These are phyloP conservation scores for Wallacemonas rigidus DNA, from an alignment of 208 protist genomes.

Conservation along the genomic window DNA sequence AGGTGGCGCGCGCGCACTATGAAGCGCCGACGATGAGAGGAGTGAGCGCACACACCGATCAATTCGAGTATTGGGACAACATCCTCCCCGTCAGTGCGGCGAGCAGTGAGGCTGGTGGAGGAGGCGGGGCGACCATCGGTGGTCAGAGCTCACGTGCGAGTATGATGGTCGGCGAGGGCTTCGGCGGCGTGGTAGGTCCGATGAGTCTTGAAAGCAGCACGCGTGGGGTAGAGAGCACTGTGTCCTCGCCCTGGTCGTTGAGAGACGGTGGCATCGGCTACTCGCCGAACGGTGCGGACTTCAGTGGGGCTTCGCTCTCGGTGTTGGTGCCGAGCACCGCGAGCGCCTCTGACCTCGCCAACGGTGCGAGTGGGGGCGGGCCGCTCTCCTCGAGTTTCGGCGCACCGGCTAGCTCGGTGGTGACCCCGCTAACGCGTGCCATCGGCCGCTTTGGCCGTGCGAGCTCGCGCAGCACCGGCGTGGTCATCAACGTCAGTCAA, in stretches of 20 bases:
- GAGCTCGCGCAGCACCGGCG: slow-evolving; percentile 1
- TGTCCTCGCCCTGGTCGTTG: neutral
- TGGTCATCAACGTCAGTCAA: slow-evolving; percentile 18
- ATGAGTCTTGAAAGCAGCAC: neutral
- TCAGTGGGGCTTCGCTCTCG: slow-evolving; percentile 3
- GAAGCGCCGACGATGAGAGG: neutral
- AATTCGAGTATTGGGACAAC: slow-evolving; percentile 13
- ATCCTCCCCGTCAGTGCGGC: slow-evolving; percentile 1
- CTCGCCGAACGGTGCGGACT: neutral
- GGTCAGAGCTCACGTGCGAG: slow-evolving; percentile 1
- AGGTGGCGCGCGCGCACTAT: neutral
- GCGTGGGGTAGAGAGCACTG: slow-evolving; percentile 1
- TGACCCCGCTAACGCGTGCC: neutral
- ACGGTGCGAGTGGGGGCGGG: neutral
- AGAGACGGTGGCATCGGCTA: neutral
- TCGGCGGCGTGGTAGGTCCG: neutral
- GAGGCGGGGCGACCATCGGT: neutral
- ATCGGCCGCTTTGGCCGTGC: neutral
- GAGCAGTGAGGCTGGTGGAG: slow-evolving; percentile 10
- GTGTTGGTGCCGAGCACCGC: neutral
- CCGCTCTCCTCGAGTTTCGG: slow-evolving; percentile 2
- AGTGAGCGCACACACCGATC: neutral
- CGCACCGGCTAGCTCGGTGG: neutral
- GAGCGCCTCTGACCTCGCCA: neutral
- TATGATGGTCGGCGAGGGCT: neutral